Conservation (phyloP, 169 alveolate genomes). For the Eimeria tenella region DNA sequence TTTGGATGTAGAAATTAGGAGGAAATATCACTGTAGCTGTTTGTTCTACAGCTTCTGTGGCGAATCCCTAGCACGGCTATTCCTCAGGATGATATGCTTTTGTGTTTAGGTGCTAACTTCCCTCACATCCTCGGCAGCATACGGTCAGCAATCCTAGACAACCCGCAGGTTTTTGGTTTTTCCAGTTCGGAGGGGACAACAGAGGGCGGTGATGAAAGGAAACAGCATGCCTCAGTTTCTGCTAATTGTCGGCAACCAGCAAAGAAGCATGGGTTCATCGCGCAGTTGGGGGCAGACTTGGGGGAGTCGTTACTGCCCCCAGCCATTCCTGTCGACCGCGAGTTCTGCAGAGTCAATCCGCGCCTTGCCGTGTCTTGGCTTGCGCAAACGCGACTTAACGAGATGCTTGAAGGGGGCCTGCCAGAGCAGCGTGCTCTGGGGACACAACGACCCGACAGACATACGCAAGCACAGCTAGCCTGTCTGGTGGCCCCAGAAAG, state of each 20-base stretch:
- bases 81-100: too few relatives aligned
- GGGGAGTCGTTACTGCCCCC: conserved; percentile 45
- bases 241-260: background rate
- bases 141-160: conserved; percentile 17
- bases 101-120: background rate
- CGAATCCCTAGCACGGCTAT: too few relatives aligned
- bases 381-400: conserved; percentile 32
- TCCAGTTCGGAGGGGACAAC: background rate
- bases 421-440: background rate
- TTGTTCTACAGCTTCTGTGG: background rate
- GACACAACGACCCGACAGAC: background rate
- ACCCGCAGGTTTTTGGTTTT: conserved; percentile 30
- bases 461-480: conserved; percentile 34
- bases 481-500: conserved; percentile 52
- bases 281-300: background rate
- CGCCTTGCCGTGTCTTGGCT: conserved; percentile 60
- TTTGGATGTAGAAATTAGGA: background rate
- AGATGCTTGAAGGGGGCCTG: background rate
- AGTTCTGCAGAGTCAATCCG: conserved; percentile 32
- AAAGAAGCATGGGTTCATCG: background rate
- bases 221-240: background rate
- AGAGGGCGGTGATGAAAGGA: background rate
- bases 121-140: conserved; percentile 56
- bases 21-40: background rate
- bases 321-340: conserved; percentile 9